These are phyloP conservation scores for Hirschfeldia incana DNA, from an alignment of 345 rosid genomes.

Conservation along the genomic window DNA sequence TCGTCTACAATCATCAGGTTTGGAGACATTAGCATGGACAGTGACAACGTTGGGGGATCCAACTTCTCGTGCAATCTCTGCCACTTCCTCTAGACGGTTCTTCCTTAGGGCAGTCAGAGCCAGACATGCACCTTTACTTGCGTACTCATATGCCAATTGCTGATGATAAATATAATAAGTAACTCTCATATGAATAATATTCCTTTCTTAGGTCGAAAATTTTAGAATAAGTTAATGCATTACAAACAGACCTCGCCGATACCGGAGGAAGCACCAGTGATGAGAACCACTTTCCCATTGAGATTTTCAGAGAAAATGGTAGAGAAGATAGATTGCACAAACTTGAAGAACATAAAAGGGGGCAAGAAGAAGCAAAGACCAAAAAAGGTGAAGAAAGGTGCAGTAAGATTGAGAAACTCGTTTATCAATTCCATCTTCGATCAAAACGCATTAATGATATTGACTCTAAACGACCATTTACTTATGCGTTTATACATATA, in stretches of 20 bases:
- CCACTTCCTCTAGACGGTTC: constrained; percentile 46
- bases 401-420: constrained; percentile 51
- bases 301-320: constrained; percentile 46
- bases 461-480: not conserved
- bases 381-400: constrained; percentile 54
- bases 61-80: constrained; percentile 42
- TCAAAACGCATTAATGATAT: constrained; percentile 5
- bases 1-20: constrained; percentile 50
- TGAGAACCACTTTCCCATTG: constrained; percentile 55
- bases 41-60: constrained; percentile 57
- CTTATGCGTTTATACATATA: not conserved
- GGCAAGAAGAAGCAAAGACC: constrained; percentile 52
- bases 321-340: constrained; percentile 34
- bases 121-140: constrained; percentile 54
- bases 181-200: not conserved
- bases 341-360: constrained; percentile 45
- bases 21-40: constrained; percentile 49
- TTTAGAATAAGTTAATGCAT: not conserved
- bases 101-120: constrained; percentile 51
- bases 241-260: constrained; percentile 57
- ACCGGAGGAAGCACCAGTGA: constrained; percentile 72
- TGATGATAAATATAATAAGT: constrained; percentile 11
- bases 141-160: constrained; percentile 62
- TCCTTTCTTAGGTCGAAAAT: not conserved
- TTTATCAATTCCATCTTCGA: constrained; percentile 45